Evolutionary conservation across 2,329 filamentous ascomycete species (phyloP).

Genomic region (Aspergillus ruber): DNA sequence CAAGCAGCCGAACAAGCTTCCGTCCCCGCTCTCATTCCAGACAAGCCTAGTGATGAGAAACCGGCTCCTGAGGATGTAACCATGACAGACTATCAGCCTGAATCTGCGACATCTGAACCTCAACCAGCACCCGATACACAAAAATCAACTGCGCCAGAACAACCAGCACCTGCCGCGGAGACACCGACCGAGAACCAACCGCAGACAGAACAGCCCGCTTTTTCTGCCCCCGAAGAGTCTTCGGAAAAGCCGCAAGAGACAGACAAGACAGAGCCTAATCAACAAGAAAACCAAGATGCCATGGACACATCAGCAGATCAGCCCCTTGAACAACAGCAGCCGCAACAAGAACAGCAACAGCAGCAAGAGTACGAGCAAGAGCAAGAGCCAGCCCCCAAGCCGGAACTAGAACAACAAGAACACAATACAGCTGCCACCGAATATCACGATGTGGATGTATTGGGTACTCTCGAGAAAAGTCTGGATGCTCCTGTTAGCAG

Average conservation of each 20-base stretch:
- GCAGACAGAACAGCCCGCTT: not conserved
- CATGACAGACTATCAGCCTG: constrained; percentile 10
- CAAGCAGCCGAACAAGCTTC: not conserved
- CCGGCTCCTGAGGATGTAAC: constrained; percentile 10
- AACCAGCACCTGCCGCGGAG: constrained; percentile 1
- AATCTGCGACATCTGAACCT: not conserved
- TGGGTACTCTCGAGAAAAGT: not conserved
- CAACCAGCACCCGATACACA: constrained; percentile 2
- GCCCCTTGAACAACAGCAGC: not conserved
- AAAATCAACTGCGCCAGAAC: not conserved
- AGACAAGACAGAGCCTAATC: constrained; percentile 6
- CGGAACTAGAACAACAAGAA: constrained; percentile 1
- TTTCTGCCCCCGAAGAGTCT: constrained; percentile 2
- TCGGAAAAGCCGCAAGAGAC: constrained; percentile 7
- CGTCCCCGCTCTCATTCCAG: not conserved
- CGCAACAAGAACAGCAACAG: constrained; percentile 1
- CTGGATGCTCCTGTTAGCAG: not conserved
- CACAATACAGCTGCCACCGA: not conserved
- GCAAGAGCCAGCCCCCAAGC: not conserved
- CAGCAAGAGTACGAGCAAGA: too few relatives aligned
- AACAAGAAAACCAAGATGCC: constrained; percentile 1
- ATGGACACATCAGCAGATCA: constrained; percentile 6
- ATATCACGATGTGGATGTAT: not conserved
- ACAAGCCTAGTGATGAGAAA: constrained; percentile 1
- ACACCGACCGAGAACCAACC: not conserved